phyloP scores from a whole-genome alignment of 331 rosid genomes.

The Malus hybrid region DNA sequence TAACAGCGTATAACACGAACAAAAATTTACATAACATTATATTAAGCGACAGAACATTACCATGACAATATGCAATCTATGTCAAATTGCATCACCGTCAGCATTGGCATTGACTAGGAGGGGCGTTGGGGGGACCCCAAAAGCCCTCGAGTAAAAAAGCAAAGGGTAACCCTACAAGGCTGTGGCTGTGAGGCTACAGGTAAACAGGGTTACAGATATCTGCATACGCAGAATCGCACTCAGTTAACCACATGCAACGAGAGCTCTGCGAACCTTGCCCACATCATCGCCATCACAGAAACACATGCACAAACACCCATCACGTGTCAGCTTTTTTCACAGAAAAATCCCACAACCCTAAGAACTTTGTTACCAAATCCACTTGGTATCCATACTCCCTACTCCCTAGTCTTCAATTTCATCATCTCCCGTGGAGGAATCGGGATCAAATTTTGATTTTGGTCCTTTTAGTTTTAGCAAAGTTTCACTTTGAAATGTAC shows the following conservation, averaged over 20 bases:
- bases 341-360: neutral
- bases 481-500: too few relatives aligned
- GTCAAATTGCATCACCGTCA: neutral
- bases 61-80: rapidly evolving
- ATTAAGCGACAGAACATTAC: too few relatives aligned
- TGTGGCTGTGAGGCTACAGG: neutral
- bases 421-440: neutral
- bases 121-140: neutral
- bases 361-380: neutral
- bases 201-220: neutral
- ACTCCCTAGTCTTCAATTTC: neutral
- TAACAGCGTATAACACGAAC: too few relatives aligned
- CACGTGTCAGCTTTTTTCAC: slow-evolving; percentile 32
- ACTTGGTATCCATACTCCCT: neutral
- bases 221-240: slow-evolving; percentile 17
- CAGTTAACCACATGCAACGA: slow-evolving; percentile 8
- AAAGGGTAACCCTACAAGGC: neutral
- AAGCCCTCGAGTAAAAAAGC: neutral
- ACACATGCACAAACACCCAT: slow-evolving; percentile 30
- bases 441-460: neutral
- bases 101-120: neutral
- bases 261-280: slow-evolving; percentile 17
- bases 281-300: slow-evolving; percentile 38
- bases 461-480: too few relatives aligned
- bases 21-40: too few relatives aligned